These are phyloP conservation scores for Miamiensis avidus DNA, from an alignment of 169 alveolate species.

Conservation along the genomic window DNA sequence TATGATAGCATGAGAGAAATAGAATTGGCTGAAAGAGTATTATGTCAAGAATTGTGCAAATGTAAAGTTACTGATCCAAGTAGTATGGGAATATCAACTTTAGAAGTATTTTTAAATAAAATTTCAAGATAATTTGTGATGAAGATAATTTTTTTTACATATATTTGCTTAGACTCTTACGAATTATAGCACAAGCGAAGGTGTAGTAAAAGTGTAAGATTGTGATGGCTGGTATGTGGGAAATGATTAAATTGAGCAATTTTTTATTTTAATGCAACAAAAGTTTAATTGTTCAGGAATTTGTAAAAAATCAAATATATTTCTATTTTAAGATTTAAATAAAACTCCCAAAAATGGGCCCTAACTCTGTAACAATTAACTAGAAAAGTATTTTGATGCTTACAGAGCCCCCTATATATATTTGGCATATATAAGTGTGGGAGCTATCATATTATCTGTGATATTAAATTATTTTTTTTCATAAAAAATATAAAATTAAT, in stretches of 20 bases:
- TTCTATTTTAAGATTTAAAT: background rate
- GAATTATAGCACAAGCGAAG: background rate
- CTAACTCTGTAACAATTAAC: background rate
- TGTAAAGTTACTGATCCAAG: background rate
- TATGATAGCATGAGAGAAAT: background rate
- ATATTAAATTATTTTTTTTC: no score
- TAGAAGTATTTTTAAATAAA: background rate
- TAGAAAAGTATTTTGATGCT: background rate
- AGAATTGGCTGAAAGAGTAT: background rate
- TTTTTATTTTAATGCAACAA: background rate
- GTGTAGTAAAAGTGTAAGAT: background rate
- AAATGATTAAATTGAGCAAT: background rate
- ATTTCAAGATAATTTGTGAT: background rate
- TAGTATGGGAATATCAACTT: no score
- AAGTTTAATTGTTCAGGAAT: background rate
- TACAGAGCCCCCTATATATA: background rate
- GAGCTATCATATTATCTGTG: background rate
- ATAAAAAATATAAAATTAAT: no score
- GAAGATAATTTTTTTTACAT: background rate
- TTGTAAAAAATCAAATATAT: background rate
- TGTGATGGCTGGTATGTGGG: background rate
- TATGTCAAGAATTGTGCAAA: background rate
- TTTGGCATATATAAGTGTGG: background rate
- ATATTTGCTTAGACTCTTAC: background rate
- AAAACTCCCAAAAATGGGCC: background rate